Percentiles rank a stretch among this genome's conserved stretches.
Conservation (phyloP, 2,329 filamentous ascomycete genomes). For the Talaromyces sp. region DNA sequence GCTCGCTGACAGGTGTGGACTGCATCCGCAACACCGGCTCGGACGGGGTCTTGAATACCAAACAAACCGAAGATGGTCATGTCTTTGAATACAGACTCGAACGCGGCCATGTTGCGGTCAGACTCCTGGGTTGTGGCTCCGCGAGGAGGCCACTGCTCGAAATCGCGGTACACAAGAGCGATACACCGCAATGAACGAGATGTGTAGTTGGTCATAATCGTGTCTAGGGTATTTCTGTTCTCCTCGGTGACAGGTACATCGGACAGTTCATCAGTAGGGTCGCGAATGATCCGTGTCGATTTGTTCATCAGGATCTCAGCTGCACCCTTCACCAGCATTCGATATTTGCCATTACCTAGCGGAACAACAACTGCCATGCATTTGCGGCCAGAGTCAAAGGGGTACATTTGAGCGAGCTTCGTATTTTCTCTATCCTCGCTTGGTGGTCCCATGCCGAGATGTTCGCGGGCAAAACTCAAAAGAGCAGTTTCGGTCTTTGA, state of each 20-base stretch:
- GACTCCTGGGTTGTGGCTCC: slow-evolving; percentile 60
- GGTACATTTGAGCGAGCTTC: slow-evolving; percentile 56
- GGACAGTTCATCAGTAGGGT: slow-evolving; percentile 61
- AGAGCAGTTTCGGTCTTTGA: slow-evolving; percentile 79
- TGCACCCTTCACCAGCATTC: slow-evolving; percentile 59
- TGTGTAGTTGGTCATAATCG: slow-evolving; percentile 76
- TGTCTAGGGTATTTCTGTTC: slow-evolving; percentile 62
- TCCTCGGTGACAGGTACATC: slow-evolving; percentile 58
- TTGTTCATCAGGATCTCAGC: slow-evolving; percentile 54
- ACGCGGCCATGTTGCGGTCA: slow-evolving; percentile 63
- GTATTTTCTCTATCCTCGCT: slow-evolving; percentile 65
- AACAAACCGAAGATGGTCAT: slow-evolving; percentile 72
- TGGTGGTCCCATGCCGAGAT: slow-evolving; percentile 66
- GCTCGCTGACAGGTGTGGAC: slow-evolving; percentile 73
- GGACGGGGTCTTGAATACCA: slow-evolving; percentile 80
- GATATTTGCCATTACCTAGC: slow-evolving; percentile 57
- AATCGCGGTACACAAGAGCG: slow-evolving; percentile 80
- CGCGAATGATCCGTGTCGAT: slow-evolving; percentile 57
- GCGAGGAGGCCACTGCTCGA: slow-evolving; percentile 78
- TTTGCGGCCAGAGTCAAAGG: slow-evolving; percentile 68
- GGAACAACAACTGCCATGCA: slow-evolving; percentile 70
- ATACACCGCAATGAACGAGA: slow-evolving; percentile 81
- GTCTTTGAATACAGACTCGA: slow-evolving; percentile 67
- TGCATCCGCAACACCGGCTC: slow-evolving; percentile 72
- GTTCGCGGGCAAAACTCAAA: slow-evolving; percentile 68